Base-by-base conservation (phyloP, 2,329 filamentous ascomycete species). In the Lasiodiplodia sp. region DNA sequence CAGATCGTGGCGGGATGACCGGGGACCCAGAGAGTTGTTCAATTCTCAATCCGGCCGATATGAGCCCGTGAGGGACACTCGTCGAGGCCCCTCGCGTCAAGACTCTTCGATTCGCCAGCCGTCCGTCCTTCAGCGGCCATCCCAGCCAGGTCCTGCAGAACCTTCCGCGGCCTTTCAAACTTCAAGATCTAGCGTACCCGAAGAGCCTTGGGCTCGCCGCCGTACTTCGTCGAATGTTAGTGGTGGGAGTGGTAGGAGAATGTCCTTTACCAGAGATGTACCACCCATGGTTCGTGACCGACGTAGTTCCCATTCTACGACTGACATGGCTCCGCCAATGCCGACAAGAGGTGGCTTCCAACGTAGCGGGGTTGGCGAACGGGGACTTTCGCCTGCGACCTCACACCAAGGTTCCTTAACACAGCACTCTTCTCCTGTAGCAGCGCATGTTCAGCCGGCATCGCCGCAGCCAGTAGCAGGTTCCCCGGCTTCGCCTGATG, bases 11-110 rank as follows among this genome's bases (percentile, higher is more conserved):
- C 87, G 92, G 74, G 93, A 97, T 70, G 87, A 90, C 5, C 84
- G 87, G 68, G 84, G 86, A 12, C 90, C 88, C 70, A 86, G 92
- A 68, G 94, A 98, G 78, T 84, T 98, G 0, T 98, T 90, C 82
- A 97, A 98, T 78, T 97, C 95, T n/a, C 92, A 96, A 67, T 97
- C 93, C 66, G 95, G 95, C 21, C 91, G 93, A 63, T 97, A 97
- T 73, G 95, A 98, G 77, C 94, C 94, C 18, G 95, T 94, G 3
- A 84, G 87, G 65, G 93, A 97, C 67, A 84, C 82, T 71, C 90
- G 94, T 47, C 89, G 93, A 72, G 88, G 88, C 21, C 89, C 91
- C 37, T 52, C 60, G 28, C 83, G 87, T 71, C 88, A 91, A 64
- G 87, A 89, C 67, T 92, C 96, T 67, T 86, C 87, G 70, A 85